Evolutionary conservation across 2,329 filamentous ascomycete species (phyloP).

Genomic region (Hypoxylon sp.): DNA sequence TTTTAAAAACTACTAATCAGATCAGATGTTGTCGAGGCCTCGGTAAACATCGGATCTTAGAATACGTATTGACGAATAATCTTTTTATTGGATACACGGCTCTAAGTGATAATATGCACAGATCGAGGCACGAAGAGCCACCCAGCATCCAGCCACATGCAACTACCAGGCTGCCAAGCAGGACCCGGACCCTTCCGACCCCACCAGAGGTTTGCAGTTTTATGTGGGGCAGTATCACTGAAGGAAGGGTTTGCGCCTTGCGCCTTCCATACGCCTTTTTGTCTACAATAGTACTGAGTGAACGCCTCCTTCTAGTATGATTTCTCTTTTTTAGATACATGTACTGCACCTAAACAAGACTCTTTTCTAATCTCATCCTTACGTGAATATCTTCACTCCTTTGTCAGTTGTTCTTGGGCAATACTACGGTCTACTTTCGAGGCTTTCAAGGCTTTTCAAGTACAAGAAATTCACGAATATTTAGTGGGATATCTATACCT

Average conservation of each 20-base stretch:
- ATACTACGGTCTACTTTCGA: too few relatives aligned
- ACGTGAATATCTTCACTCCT: too few relatives aligned
- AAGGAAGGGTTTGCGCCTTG: slow-evolving; percentile 27
- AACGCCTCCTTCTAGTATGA: too few relatives aligned
- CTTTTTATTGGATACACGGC: not conserved
- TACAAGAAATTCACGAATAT: too few relatives aligned
- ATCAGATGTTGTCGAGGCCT: not conserved
- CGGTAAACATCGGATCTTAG: not conserved
- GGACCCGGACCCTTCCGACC: slow-evolving; percentile 8
- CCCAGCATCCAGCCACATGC: not conserved
- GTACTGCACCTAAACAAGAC: too few relatives aligned
- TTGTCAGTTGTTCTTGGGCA: too few relatives aligned
- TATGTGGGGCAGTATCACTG: slow-evolving; percentile 13
- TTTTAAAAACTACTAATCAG: not conserved
- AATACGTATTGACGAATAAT: not conserved
- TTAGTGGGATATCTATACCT: not conserved
- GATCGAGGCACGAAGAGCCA: slow-evolving; percentile 2
- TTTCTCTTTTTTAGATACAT: too few relatives aligned
- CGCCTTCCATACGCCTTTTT: slow-evolving; percentile 27
- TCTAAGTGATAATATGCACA: not conserved
- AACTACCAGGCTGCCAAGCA: too few relatives aligned
- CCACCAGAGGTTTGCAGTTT: slow-evolving; percentile 5
- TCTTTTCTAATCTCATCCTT: too few relatives aligned
- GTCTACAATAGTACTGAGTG: slow-evolving; percentile 5
- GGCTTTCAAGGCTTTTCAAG: too few relatives aligned